Evolutionary conservation across 2,329 filamentous ascomycete genomes (phyloP).

Genomic region (Nemania sp.): DNA sequence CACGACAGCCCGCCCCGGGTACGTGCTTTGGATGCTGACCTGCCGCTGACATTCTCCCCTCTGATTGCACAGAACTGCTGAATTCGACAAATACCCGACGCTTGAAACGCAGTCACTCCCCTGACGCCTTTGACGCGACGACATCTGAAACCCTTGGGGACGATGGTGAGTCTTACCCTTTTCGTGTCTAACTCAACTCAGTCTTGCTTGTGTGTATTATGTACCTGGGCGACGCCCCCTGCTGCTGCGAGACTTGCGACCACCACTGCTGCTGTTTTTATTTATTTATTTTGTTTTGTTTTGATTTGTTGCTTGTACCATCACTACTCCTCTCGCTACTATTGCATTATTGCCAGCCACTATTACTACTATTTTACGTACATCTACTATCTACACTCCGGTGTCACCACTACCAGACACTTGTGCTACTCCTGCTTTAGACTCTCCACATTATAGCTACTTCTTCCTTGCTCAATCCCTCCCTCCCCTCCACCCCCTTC

Average conservation of each 20-base stretch:
- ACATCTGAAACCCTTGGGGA: conserved; percentile 64
- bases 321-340: not conserved
- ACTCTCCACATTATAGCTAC: not conserved
- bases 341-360: not conserved
- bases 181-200: too few relatives aligned
- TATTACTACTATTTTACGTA: too few relatives aligned
- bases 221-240: conserved; percentile 30
- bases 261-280: too few relatives aligned
- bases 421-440: too few relatives aligned
- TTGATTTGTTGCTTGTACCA: too few relatives aligned
- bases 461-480: not conserved
- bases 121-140: conserved; percentile 65
- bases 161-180: conserved; percentile 69
- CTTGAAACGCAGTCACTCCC: conserved; percentile 79
- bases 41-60: conserved; percentile 32
- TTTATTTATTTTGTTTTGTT: too few relatives aligned
- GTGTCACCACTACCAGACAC: not conserved
- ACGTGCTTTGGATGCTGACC: conserved; percentile 12
- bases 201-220: too few relatives aligned
- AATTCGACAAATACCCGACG: conserved; percentile 63
- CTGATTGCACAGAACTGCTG: conserved; percentile 52
- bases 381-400: too few relatives aligned
- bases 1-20: conserved; percentile 29
- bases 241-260: too few relatives aligned
- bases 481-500: not conserved